Conservation (phyloP, 768 basidiomycete species). For the Mycena belliarum region DNA sequence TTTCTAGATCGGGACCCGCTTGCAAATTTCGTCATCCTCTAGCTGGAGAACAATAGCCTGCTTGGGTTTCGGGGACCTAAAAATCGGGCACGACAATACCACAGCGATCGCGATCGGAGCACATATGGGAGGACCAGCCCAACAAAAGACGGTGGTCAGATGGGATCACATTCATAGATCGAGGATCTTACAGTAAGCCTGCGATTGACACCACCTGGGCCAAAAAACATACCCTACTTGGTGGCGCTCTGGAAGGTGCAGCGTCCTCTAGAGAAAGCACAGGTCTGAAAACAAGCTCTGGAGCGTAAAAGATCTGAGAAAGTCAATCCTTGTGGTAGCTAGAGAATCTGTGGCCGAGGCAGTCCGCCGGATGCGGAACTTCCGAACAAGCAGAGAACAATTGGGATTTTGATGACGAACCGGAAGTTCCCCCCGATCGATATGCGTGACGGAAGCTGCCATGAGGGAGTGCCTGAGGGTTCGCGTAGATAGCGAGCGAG, state of each 20-base stretch:
- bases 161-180: not conserved
- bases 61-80: not conserved
- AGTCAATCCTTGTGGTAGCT: too few species aligned
- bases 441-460: too few species aligned
- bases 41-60: not conserved
- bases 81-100: not conserved
- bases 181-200: not conserved
- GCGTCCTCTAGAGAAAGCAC: not conserved
- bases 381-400: not conserved
- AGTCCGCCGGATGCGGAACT: not conserved
- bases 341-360: too few species aligned
- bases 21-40: not conserved
- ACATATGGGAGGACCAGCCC: not conserved
- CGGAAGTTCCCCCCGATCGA: too few species aligned
- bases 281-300: not conserved
- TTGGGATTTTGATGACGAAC: not conserved
- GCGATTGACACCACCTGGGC: not conserved
- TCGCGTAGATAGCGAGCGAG: too few species aligned
- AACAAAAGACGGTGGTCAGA: not conserved
- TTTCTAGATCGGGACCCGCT: not conserved
- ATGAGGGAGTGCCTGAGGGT: too few species aligned
- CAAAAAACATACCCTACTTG: not conserved
- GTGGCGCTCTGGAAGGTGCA: not conserved
- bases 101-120: not conserved
- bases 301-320: not conserved